These are phyloP conservation scores for Penicillium dipodomyicola DNA, from an alignment of 495 filamentous ascomycete genomes.

Conservation along the genomic window DNA sequence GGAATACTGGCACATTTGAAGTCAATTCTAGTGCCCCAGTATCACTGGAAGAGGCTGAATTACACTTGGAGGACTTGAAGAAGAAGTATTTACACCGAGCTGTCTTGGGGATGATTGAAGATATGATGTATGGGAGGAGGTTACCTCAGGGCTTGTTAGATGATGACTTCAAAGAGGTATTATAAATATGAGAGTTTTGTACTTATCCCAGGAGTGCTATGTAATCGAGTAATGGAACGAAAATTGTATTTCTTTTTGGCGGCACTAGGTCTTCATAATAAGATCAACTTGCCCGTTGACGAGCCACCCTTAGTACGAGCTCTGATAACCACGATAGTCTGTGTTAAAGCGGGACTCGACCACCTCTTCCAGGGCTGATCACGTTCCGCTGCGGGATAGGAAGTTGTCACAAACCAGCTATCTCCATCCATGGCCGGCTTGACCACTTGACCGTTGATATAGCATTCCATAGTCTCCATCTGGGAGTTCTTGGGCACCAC, in stretches of 20 bases:
- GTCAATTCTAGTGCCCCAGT: background rate
- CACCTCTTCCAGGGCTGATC: slow-evolving; percentile 32
- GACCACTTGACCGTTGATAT: slow-evolving; percentile 32
- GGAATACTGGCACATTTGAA: background rate
- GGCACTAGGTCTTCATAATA: slow-evolving; percentile 17
- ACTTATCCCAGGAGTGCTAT: background rate
- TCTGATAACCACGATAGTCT: slow-evolving; percentile 31
- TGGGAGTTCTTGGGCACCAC: background rate
- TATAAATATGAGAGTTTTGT: background rate
- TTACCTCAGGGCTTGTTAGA: background rate
- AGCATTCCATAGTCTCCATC: slow-evolving; percentile 19
- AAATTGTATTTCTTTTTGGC: background rate
- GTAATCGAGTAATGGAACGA: background rate
- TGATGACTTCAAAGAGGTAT: background rate
- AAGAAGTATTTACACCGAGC: slow-evolving; percentile 31
- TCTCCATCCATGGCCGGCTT: slow-evolving; percentile 13
- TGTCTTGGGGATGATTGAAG: slow-evolving; percentile 36
- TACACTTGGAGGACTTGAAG: slow-evolving; percentile 25
- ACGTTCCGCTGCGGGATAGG: slow-evolving; percentile 29
- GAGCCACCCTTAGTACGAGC: slow-evolving; percentile 15
- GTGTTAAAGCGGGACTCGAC: slow-evolving; percentile 30
- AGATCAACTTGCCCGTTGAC: slow-evolving; percentile 28
- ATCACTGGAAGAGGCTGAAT: slow-evolving; percentile 20
- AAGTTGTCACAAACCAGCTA: slow-evolving; percentile 20
- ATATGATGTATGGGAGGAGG: slow-evolving; percentile 27